Base-by-base conservation (phyloP, 441 rosid species). In the Biscutella laevigata region DNA sequence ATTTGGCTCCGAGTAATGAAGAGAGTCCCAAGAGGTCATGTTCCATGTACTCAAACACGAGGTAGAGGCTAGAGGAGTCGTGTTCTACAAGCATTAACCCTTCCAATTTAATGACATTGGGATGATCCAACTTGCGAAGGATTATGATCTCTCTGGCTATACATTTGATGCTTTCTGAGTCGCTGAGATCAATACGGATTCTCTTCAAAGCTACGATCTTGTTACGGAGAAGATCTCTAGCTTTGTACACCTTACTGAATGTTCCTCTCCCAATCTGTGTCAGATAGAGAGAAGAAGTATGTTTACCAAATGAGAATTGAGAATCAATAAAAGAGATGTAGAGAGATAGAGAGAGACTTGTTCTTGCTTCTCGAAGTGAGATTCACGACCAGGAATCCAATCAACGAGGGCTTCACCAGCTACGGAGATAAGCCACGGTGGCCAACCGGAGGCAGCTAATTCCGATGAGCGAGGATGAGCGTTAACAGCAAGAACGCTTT, bases 31-130 rank as follows among this genome's bases (percentile, higher is more conserved):
- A 39, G 40, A 67, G 71, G 42, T 67, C 71, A 55, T 61, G 67
- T 35, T 67, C 67, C 90, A 87, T 87, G 71, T 76, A 87, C n/a
- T 84, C 88, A 43, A 87, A 84, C 66, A 87, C 83, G 21, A 87
- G 74, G 68, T 84, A 88, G 59, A 88, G 64, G 43, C 70, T 82
- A 30, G 76, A 82, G 74, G 82, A 79, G 76, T 60, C 94, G 53
- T 9, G 84, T 68, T 43, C 88, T 73, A 34, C 77, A 72, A 63
- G 68, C 58, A 64, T 49, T 43, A 87, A 30, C 15, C 96, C 96
- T 67, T 80, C 84, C 30, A 84, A 77, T 80, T 82, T 87, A 11
- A 87, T 71, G 17, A 87, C 59, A 32, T 87, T 84, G 5, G 88
- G 94, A 70, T 87, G 96, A 62, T 87, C 90, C 67, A 87, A 53